Evolutionary conservation across 108 stramenopile species (phyloP), one percentile per base, ranked within the genome.

Genomic region (Licmophora abbreviata): DNA sequence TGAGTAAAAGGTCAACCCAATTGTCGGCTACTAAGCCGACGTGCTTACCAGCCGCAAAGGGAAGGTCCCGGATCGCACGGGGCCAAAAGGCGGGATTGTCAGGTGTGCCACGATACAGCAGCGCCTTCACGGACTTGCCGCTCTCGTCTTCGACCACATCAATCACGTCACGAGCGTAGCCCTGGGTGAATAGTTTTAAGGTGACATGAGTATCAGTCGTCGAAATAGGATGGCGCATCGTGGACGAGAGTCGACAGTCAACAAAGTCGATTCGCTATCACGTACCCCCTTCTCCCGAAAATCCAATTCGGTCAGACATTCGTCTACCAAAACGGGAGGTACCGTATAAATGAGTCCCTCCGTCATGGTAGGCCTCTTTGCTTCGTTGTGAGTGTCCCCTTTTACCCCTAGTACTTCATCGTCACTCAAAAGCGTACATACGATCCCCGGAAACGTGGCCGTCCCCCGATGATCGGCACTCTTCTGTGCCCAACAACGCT

Each of bases 81-180:
- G 69, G 55, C 76, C 82, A 92, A 68, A 92, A 83, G 3, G 85
- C 85, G 8, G 90, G 90, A 73, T 82, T 86, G 21, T 85, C 81
- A 0, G 76, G 76, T 18, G 90, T 92, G 0, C 90, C 85, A 14
- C 90, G 69, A 54, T 92, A 87, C 46, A 87, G 52, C 50, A 92
- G 49, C 11, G 81, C 83, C 44, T 84, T 56, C 41, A 77, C 56
- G 4, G 63, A 65, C 20, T 76, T 56, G 11, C 72, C 74, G 3
- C 66, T 77, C 25, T 71, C 66, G 48, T 85, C 82, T 65, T 85
- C 85, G 4, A 87, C 54, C 1, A 92, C 90, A 28, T 77, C 69
- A 44, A 86, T 81, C 9, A 84, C 56, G 44, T 92, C 90, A 45
- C 90, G 53, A 26, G 81, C 81, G 56, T 92, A 87, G 8, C 78